These are phyloP conservation scores for Paramyrothecium sp. DNA, from an alignment of 2,329 filamentous ascomycete genomes.

Conservation along the genomic window DNA sequence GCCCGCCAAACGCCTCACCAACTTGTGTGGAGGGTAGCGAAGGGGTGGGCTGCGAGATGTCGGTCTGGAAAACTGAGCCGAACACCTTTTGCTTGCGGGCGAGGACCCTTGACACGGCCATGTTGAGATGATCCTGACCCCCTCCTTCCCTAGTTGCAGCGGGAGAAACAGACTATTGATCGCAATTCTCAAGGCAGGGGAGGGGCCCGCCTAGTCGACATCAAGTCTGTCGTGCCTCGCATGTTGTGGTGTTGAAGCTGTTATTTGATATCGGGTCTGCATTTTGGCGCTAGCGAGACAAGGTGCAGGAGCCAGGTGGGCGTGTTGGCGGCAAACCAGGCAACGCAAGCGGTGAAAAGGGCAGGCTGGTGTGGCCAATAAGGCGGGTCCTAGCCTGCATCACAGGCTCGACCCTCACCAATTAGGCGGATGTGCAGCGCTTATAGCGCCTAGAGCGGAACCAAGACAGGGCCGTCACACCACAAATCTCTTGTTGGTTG, in stretches of 20 bases:
- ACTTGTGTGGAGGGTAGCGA: conserved; percentile 35
- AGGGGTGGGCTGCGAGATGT: conserved; percentile 49
- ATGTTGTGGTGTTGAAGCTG: not conserved
- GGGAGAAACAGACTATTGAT: not conserved
- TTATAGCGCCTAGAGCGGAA: not conserved
- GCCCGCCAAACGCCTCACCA: conserved; percentile 46
- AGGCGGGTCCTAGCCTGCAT: too few relatives aligned
- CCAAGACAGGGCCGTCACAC: too few relatives aligned
- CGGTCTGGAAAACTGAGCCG: conserved; percentile 54
- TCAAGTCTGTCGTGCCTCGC: not conserved
- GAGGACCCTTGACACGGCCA: conserved; percentile 43
- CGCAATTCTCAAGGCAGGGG: not conserved
- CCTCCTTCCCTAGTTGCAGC: not conserved
- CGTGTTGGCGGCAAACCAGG: not conserved
- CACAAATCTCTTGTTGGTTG: too few relatives aligned
- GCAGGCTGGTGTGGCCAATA: not conserved
- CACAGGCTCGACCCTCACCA: not conserved
- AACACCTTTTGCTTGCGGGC: conserved; percentile 49
- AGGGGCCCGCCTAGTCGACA: not conserved
- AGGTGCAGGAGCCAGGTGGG: not conserved
- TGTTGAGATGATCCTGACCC: conserved; percentile 12
- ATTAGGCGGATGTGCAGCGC: not conserved
- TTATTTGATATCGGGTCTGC: not conserved
- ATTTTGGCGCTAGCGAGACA: not conserved
- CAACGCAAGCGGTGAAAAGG: not conserved